Percentiles rank a stretch among this genome's conserved stretches.
phyloP scores from a whole-genome alignment of 1,284 basidiomycete species.

The Apiotrichum mycotoxinovorans region DNA sequence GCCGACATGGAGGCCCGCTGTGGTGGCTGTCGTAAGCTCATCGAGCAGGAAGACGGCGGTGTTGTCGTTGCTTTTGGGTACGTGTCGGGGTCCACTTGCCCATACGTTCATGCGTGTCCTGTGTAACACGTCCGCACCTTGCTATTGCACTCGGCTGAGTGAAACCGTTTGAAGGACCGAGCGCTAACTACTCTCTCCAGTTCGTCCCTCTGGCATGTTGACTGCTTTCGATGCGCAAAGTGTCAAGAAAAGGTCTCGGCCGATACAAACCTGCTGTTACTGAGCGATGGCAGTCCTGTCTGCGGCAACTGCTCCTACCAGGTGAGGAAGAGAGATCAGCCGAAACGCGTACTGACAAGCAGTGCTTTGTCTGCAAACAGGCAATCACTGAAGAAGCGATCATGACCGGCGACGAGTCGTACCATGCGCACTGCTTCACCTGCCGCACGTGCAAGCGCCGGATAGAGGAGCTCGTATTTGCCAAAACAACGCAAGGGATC shows the following conservation, averaged over 20 bases:
- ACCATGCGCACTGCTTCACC: constrained; percentile 97
- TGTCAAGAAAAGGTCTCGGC: constrained; percentile 59
- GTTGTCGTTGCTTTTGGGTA: constrained; percentile 89
- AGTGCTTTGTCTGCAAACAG: constrained; percentile 84
- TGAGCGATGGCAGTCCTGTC: constrained; percentile 94
- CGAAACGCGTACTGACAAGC: not conserved
- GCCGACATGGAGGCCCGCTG: constrained; percentile 53
- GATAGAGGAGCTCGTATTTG: constrained; percentile 97
- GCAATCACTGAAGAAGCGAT: constrained; percentile 96
- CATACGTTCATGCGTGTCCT: too few species aligned
- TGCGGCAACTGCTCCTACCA: constrained; percentile 95
- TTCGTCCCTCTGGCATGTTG: constrained; percentile 49
- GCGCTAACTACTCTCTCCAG: constrained; percentile 27
- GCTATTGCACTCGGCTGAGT: not conserved
- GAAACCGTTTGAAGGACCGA: constrained; percentile 2
- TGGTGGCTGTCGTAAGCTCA: constrained; percentile 77
- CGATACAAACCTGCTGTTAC: constrained; percentile 90
- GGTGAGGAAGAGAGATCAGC: constrained; percentile 32
- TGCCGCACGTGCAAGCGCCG: constrained; percentile 90
- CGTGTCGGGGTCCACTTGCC: constrained; percentile 36
- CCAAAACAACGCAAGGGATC: constrained; percentile 96
- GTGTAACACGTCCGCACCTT: not conserved
- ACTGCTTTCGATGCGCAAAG: constrained; percentile 54
- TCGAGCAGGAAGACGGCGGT: constrained; percentile 77
- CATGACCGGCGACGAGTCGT: constrained; percentile 98